phyloP scores from a whole-genome alignment of 345 rosid species.

The Rhodamnia rubescens region DNA sequence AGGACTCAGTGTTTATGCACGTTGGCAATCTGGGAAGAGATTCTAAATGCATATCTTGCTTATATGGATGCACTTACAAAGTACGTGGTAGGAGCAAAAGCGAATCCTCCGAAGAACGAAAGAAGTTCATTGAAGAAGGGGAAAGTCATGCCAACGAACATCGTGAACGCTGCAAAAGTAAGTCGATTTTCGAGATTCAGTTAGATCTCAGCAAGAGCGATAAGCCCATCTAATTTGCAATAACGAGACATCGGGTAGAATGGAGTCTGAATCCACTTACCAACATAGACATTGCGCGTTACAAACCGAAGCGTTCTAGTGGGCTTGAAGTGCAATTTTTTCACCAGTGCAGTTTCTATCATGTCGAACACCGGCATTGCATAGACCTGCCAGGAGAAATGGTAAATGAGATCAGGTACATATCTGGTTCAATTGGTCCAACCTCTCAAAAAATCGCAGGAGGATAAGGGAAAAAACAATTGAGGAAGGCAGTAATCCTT shows the following conservation, averaged over 20 bases:
- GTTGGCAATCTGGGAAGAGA: background rate
- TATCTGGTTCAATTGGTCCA: background rate
- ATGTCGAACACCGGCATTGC: slow-evolving; percentile 34
- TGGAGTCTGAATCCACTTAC: slow-evolving; percentile 4
- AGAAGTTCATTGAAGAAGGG: slow-evolving; percentile 69
- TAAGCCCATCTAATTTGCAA: background rate
- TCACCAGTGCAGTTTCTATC: slow-evolving; percentile 20
- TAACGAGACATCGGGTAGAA: background rate
- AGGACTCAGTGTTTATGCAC: background rate
- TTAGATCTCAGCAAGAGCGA: background rate
- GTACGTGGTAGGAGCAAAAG: slow-evolving; percentile 77
- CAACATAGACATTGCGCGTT: slow-evolving; percentile 14
- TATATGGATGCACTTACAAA: slow-evolving; percentile 28
- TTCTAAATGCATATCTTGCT: background rate
- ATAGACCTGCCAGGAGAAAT: slow-evolving; percentile 7
- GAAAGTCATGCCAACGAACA: slow-evolving; percentile 63
- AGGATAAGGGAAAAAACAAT: background rate
- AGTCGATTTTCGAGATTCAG: background rate
- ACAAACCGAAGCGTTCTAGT: slow-evolving; percentile 9
- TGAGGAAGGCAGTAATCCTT: background rate
- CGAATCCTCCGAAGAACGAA: slow-evolving; percentile 67
- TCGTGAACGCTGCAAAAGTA: slow-evolving; percentile 34
- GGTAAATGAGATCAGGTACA: background rate
- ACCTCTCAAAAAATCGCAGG: background rate
- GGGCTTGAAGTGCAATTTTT: slow-evolving; percentile 17